Percentiles rank a stretch among this genome's conserved stretches.
Conservation (phyloP, 106 monocot genomes). For the Ottelia alismoides region DNA sequence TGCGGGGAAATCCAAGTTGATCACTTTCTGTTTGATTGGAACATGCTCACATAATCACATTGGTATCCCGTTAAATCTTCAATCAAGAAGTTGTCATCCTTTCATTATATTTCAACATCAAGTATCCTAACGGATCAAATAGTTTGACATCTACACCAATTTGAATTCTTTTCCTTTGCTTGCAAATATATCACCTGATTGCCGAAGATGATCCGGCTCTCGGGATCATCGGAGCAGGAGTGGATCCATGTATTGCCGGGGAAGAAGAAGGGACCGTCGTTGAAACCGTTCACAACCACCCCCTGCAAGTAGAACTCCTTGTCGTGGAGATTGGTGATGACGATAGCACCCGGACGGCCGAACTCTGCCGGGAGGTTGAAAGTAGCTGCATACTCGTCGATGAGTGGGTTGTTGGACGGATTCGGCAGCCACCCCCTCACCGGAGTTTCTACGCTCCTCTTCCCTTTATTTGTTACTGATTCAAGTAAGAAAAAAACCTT, state of each 20-base stretch:
- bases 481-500: neutral
- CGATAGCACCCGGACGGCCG: constrained; percentile 49
- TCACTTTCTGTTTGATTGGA: neutral
- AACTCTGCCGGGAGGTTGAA: constrained; percentile 43
- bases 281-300: constrained; percentile 50
- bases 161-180: too few relatives aligned
- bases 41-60: too few relatives aligned
- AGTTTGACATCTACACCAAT: too few relatives aligned
- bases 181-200: too few relatives aligned
- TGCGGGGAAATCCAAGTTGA: too few relatives aligned
- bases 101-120: too few relatives aligned
- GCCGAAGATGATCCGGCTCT: constrained; percentile 48
- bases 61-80: too few relatives aligned
- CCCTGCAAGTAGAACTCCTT: constrained; percentile 57
- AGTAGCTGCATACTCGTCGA: constrained; percentile 43
- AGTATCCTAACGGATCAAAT: too few relatives aligned
- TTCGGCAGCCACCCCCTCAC: constrained; percentile 56
- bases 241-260: constrained; percentile 73
- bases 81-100: too few relatives aligned
- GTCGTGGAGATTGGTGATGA: constrained; percentile 43
- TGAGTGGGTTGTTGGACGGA: constrained; percentile 25
- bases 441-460: constrained; percentile 35
- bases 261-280: constrained; percentile 36
- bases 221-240: constrained; percentile 24
- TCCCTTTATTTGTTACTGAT: constrained; percentile 37